phyloP scores from a whole-genome alignment of 805 yeast species.

The Nakazawaea populi region DNA sequence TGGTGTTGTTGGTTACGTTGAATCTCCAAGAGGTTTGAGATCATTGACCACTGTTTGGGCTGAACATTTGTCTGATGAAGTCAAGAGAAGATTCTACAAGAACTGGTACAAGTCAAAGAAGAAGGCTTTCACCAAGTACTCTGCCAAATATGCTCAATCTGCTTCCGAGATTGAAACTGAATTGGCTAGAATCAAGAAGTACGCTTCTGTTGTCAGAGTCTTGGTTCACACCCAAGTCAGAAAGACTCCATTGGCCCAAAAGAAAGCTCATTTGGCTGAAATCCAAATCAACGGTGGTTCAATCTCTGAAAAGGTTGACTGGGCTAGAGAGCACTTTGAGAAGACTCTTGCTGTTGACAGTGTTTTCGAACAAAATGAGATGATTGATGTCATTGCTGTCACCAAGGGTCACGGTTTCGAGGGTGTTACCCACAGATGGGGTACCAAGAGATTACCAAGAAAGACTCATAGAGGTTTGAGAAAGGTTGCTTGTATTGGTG shows the following conservation, averaged over 20 bases:
- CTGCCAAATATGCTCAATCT: slow-evolving; percentile 93
- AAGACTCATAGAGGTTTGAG: slow-evolving; percentile 99
- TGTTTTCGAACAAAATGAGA: slow-evolving; percentile 98
- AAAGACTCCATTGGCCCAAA: slow-evolving; percentile 98
- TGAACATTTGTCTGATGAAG: slow-evolving; percentile 98
- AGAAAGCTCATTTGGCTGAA: slow-evolving; percentile 99
- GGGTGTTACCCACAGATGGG: slow-evolving; percentile 99
- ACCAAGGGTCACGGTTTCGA: slow-evolving; percentile 99
- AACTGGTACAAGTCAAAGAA: slow-evolving; percentile 99
- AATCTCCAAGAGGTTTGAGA: slow-evolving; percentile 99
- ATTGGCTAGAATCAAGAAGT: slow-evolving; percentile 97
- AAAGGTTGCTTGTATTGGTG: slow-evolving; percentile 99
- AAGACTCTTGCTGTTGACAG: slow-evolving; percentile 94
- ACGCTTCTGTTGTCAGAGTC: slow-evolving; percentile 98
- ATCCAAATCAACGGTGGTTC: slow-evolving; percentile 99
- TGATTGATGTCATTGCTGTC: slow-evolving; percentile 97
- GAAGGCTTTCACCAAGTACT: slow-evolving; percentile 99
- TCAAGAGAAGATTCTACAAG: slow-evolving; percentile 99
- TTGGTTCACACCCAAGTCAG: slow-evolving; percentile 99
- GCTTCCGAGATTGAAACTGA: slow-evolving; percentile 88
- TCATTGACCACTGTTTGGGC: slow-evolving; percentile 99
- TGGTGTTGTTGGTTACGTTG: slow-evolving; percentile 99
- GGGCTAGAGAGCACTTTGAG: slow-evolving; percentile 99
- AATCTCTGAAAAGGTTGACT: slow-evolving; percentile 91
- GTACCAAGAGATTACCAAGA: slow-evolving; percentile 99